These are phyloP conservation scores for Jamesozyma spencerorum DNA, from an alignment of 805 yeast species.

Conservation along the genomic window DNA sequence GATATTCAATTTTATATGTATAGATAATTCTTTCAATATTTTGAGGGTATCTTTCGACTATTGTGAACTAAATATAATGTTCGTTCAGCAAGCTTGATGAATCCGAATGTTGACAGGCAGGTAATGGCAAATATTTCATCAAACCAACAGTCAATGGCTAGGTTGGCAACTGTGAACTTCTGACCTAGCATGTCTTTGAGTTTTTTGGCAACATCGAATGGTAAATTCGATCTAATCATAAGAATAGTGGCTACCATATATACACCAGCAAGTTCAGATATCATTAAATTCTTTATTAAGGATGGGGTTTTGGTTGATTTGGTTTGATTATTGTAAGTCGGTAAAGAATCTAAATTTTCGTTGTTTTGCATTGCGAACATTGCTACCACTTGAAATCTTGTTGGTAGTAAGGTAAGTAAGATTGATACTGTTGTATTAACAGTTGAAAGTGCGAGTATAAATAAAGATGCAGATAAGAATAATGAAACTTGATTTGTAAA, in stretches of 20 bases:
- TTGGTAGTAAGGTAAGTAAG: slow-evolving; percentile 33
- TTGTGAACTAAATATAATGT: slow-evolving; percentile 3
- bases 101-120: slow-evolving; percentile 25
- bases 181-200: slow-evolving; percentile 29
- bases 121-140: slow-evolving; percentile 31
- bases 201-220: slow-evolving; percentile 27
- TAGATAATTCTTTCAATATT: background rate
- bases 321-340: slow-evolving; percentile 3
- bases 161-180: slow-evolving; percentile 22
- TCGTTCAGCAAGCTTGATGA: slow-evolving; percentile 24
- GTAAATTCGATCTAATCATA: slow-evolving; percentile 33
- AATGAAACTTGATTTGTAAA: slow-evolving; percentile 35
- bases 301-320: slow-evolving; percentile 25
- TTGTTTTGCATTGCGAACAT: slow-evolving; percentile 20
- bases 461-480: slow-evolving; percentile 48
- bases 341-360: slow-evolving; percentile 12
- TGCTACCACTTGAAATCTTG: slow-evolving; percentile 26
- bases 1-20: too few relatives aligned
- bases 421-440: slow-evolving; percentile 54
- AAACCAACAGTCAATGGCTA: slow-evolving; percentile 34
- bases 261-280: slow-evolving; percentile 33
- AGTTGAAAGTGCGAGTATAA: slow-evolving; percentile 55
- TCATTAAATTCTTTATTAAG: slow-evolving; percentile 32
- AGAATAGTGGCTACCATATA: slow-evolving; percentile 34
- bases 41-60: background rate